Evolutionary conservation across 2,329 filamentous ascomycete species (phyloP), one percentile per base, ranked within the genome.

Genomic region (Elsinoe ampelina): DNA sequence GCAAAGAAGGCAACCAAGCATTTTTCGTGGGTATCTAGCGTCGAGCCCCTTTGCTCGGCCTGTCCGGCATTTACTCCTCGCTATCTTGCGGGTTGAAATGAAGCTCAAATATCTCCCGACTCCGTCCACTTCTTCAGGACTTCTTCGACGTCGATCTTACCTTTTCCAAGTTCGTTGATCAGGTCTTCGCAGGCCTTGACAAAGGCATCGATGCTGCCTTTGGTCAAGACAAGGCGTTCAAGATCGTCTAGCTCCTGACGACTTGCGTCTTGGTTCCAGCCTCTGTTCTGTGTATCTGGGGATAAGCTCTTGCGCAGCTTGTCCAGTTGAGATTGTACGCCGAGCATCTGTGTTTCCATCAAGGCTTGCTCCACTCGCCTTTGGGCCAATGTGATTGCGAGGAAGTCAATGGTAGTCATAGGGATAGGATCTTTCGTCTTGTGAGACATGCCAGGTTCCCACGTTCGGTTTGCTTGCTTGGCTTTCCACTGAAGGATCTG

Each of bases 401-500:
- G 48, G 17, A 60, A 26, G 13, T 54, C 47, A 2, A 55, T 43
- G 10, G 57, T 42, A 15, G 57, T 52, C 15, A 38, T 55, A 2
- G 54, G 57, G 2, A 42, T 38, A n/a, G 51, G 19, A 11, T 55
- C 34, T 10, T 19, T 22, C 1, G 45, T 22, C 4, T 54, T 42
- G 30, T 12, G 17, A 1, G 57, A 41, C 19, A 36, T 22, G 15
- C 43, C 51, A 13, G 59, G 58, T 17, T 56, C 15, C 59, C 59
- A 61, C 15, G 55, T 52, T 36, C 35, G n/a, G 2, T 34, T 30
- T n/a, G 51, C 58, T 12, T 48, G 41, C 54, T 57, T 51, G 34
- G 57, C 54, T 22, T 59, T 39, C 11, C 62, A 38, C 57, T 64
- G 61, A 5, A 60, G 55, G n/a, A 57, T 59, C 38, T 58, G 59